Percentiles rank a stretch among this genome's conserved stretches.
These are phyloP conservation scores for Mucor racemosus DNA, from an alignment of 371 early-diverging fungal genomes.

Conservation along the genomic window DNA sequence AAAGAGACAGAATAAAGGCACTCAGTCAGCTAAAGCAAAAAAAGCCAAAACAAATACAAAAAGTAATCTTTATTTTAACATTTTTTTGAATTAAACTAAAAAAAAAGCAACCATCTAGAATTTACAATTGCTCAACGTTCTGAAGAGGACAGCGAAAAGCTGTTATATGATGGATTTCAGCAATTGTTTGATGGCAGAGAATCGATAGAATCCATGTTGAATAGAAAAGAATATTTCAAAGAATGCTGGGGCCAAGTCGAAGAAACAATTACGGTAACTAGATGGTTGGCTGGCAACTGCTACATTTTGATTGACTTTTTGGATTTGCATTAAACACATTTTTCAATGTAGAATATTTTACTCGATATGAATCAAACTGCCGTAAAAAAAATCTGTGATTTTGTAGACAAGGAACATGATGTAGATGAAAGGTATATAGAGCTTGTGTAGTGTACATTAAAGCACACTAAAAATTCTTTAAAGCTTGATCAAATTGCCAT, in stretches of 20 bases:
- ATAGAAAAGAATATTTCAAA: slow-evolving; percentile 44
- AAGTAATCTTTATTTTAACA: neutral
- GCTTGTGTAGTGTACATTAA: too few relatives aligned
- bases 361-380: slow-evolving; percentile 56
- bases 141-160: slow-evolving; percentile 15
- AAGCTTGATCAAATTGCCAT: slow-evolving; percentile 42
- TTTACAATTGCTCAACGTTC: slow-evolving; percentile 17
- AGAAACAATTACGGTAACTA: slow-evolving; percentile 48
- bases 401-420: slow-evolving; percentile 54
- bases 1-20: slow-evolving; percentile 8
- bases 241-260: slow-evolving; percentile 45
- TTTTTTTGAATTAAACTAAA: neutral
- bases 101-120: slow-evolving; percentile 1
- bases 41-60: slow-evolving; percentile 16
- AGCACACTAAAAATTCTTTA: too few relatives aligned
- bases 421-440: slow-evolving; percentile 19
- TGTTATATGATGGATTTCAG: slow-evolving; percentile 45
- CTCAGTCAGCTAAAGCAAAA: slow-evolving; percentile 19
- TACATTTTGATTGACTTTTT: too few relatives aligned
- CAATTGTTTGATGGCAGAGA: slow-evolving; percentile 53
- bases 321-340: neutral
- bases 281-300: neutral
- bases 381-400: slow-evolving; percentile 45
- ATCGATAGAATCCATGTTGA: slow-evolving; percentile 39
- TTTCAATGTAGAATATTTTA: slow-evolving; percentile 42